Evolutionary conservation across 768 basidiomycete species (phyloP).

Genomic region (Antrodiella citrinella): DNA sequence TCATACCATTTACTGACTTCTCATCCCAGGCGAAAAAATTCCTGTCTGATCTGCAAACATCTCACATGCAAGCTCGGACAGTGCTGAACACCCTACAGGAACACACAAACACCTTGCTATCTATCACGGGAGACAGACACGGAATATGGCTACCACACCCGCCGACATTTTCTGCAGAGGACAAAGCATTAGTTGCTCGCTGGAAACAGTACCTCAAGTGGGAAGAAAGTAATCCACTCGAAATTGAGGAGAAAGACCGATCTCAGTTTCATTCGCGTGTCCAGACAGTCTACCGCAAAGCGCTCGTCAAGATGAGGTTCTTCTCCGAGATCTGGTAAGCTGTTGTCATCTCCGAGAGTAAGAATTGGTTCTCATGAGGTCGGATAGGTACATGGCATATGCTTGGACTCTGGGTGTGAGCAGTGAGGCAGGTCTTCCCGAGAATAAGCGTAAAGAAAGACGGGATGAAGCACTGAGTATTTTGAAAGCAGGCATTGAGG

Average conservation of each 20-base stretch:
- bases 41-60: slow-evolving; percentile 83
- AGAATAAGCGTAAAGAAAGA: slow-evolving; percentile 22
- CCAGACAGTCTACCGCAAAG: slow-evolving; percentile 80
- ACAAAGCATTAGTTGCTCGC: slow-evolving; percentile 66
- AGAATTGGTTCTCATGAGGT: background rate
- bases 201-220: slow-evolving; percentile 94
- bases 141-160: slow-evolving; percentile 55
- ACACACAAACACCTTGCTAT: slow-evolving; percentile 55
- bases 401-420: slow-evolving; percentile 70
- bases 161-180: slow-evolving; percentile 65
- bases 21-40: slow-evolving; percentile 80
- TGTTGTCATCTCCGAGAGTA: background rate
- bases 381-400: slow-evolving; percentile 92
- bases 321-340: slow-evolving; percentile 90
- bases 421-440: slow-evolving; percentile 20
- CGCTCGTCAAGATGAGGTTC: slow-evolving; percentile 86
- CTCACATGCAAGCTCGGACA: slow-evolving; percentile 92
- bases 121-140: slow-evolving; percentile 31
- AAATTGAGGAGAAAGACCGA: slow-evolving; percentile 81
- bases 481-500: slow-evolving; percentile 78
- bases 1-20: slow-evolving; percentile 11
- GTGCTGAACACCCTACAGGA: slow-evolving; percentile 77
- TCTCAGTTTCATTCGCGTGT: slow-evolving; percentile 59
- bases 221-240: slow-evolving; percentile 92
- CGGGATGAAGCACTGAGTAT: slow-evolving; percentile 76